Conservation (phyloP, 352 stramenopile genomes). For the Pythium dissotocum region DNA sequence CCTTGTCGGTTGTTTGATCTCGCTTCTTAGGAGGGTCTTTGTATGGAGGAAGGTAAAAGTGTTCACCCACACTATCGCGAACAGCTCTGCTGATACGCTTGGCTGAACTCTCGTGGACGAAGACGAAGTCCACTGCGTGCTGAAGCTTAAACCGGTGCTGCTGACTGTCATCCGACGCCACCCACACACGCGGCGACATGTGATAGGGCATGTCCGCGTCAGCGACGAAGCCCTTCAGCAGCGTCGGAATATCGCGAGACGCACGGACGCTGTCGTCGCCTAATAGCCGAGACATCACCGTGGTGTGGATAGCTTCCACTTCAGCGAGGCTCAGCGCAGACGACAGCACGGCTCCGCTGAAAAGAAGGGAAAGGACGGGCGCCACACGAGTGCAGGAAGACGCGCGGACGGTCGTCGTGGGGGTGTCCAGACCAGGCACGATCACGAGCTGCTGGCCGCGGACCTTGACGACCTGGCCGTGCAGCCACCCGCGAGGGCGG, state of each 20-base stretch:
- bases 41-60: neutral
- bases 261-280: neutral
- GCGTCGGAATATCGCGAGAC: neutral
- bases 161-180: neutral
- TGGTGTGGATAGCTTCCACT: neutral
- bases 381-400: neutral
- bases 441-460: neutral
- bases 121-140: neutral
- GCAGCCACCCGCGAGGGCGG: neutral
- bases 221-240: neutral
- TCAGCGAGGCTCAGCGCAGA: neutral
- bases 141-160: neutral
- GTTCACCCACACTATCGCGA: neutral
- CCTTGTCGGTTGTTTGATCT: no score
- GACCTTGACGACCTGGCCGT: neutral
- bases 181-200: neutral
- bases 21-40: neutral
- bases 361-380: neutral
- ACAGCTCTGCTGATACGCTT: neutral
- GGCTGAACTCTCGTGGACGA: neutral
- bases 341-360: neutral
- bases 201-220: neutral
- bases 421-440: neutral
- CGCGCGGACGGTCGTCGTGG: neutral
- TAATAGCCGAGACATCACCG: neutral